Conservation (phyloP, 495 filamentous ascomycete species). For the Annulohypoxylon moriforme region DNA sequence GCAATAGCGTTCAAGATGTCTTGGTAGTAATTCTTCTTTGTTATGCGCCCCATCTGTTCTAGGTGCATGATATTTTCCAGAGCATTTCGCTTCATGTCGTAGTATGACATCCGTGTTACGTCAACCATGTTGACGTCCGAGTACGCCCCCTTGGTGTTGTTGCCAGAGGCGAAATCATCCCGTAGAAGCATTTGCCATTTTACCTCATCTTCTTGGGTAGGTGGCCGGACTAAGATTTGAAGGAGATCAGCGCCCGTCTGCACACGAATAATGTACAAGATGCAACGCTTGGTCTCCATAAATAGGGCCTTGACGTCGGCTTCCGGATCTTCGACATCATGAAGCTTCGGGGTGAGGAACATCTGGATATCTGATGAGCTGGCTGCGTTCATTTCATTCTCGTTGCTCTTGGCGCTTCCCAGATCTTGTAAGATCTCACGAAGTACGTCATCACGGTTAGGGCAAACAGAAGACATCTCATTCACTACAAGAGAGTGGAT, state of each 20-base stretch:
- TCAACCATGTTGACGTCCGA: slow-evolving; percentile 91
- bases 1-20: slow-evolving; percentile 97
- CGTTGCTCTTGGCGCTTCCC: slow-evolving; percentile 93
- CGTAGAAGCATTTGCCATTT: slow-evolving; percentile 84
- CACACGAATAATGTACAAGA: slow-evolving; percentile 97
- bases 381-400: slow-evolving; percentile 88
- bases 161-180: slow-evolving; percentile 81
- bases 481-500: slow-evolving; percentile 89
- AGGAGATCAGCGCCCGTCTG: slow-evolving; percentile 92
- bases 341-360: slow-evolving; percentile 89
- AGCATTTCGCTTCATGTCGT: slow-evolving; percentile 89
- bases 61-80: slow-evolving; percentile 94
- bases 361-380: slow-evolving; percentile 91
- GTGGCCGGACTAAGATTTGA: slow-evolving; percentile 93
- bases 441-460: slow-evolving; percentile 84
- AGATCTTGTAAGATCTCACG: slow-evolving; percentile 93
- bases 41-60: slow-evolving; percentile 85
- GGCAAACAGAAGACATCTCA: slow-evolving; percentile 80
- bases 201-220: slow-evolving; percentile 85
- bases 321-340: slow-evolving; percentile 92
- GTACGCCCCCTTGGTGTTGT: slow-evolving; percentile 82
- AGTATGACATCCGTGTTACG: slow-evolving; percentile 89
- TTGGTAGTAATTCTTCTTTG: slow-evolving; percentile 93
- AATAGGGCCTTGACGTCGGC: slow-evolving; percentile 90
- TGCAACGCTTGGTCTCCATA: slow-evolving; percentile 97